These are phyloP conservation scores for Cupressus sempervirens DNA, from an alignment of 75 land plant species.

Conservation along the genomic window DNA sequence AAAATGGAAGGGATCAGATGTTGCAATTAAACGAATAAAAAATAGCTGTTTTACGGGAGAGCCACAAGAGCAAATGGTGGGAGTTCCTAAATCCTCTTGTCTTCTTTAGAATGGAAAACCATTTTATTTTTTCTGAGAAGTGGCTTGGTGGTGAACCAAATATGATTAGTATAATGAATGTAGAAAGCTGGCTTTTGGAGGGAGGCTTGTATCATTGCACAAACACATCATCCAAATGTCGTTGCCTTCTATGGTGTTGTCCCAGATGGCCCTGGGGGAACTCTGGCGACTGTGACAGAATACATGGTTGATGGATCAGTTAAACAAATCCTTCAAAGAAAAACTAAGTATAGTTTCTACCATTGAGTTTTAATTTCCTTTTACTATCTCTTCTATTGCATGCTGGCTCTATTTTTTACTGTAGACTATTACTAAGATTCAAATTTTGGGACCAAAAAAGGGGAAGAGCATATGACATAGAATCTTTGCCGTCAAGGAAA, in stretches of 20 bases:
- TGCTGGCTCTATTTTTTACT: conserved; percentile 7
- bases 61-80: conserved; percentile 74
- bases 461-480: not conserved
- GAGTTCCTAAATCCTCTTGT: conserved; percentile 9
- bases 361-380: not conserved
- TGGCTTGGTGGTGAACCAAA: not conserved
- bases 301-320: conserved; percentile 95
- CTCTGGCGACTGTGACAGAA: conserved; percentile 92
- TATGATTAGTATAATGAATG: conserved; percentile 2
- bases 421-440: not conserved
- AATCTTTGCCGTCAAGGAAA: not conserved
- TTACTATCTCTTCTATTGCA: not conserved
- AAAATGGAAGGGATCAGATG: conserved; percentile 94
- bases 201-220: conserved; percentile 74
- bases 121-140: conserved; percentile 3
- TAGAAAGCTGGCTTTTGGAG: conserved; percentile 87
- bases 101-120: not conserved
- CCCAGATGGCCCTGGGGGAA: conserved; percentile 91
- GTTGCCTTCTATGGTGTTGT: conserved; percentile 96
- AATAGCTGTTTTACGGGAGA: conserved; percentile 80
- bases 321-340: conserved; percentile 66
- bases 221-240: conserved; percentile 96
- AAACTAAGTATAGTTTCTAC: conserved; percentile 56
- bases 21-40: conserved; percentile 95
- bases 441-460: not conserved